Evolutionary conservation across 805 yeast species (phyloP), one percentile per base, ranked within the genome.

Genomic region (Cyberlindnera mrakii): DNA sequence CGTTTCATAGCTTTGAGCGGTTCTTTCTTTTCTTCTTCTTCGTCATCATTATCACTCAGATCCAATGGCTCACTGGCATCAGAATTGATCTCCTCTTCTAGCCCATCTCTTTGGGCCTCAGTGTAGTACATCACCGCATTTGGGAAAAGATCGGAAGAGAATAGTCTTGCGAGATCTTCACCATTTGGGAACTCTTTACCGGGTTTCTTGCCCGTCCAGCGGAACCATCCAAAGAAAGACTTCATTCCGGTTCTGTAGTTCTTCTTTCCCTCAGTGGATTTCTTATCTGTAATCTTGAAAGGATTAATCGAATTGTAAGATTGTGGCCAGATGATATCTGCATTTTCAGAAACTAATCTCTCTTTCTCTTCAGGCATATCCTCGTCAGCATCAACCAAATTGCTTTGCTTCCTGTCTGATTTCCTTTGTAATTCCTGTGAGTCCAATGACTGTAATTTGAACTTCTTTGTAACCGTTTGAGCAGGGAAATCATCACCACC

Each of bases 161-260:
- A 67, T 34, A 85, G 63, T 40, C 78, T 68, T 0, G 96, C 86
- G 42, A 90, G 69, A 10, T 82, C 88, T 47, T 82, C 91, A 19
- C 96, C 96, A 44, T 75, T 72, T 47, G 89, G 74, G 57, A 80
- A 86, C 58, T 80, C 93, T 63, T 79, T 85, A 1, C 87, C 85
- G 2, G 87, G 83, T 49, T 80, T 82, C 30, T 65, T 60, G 0
- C 95, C 96, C 1, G 93, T 83, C 90, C 95, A 89, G 38, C 70
- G 68, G 58, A 89, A 90, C 82, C 90, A 90, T 6, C 88, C 82
- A 62, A 91, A 90, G 55, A 91, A 83, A 13, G 91, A 80, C 56
- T 82, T 81, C 88, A 82, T 82, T 5, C 90, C 90, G 16, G 70
- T 57, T 45, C 90, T 65, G 56, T 83, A 83, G 43, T 68, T 67